Evolutionary conservation across 352 stramenopile genomes (phyloP).

Genomic region (Pythium pectinolyticum): DNA sequence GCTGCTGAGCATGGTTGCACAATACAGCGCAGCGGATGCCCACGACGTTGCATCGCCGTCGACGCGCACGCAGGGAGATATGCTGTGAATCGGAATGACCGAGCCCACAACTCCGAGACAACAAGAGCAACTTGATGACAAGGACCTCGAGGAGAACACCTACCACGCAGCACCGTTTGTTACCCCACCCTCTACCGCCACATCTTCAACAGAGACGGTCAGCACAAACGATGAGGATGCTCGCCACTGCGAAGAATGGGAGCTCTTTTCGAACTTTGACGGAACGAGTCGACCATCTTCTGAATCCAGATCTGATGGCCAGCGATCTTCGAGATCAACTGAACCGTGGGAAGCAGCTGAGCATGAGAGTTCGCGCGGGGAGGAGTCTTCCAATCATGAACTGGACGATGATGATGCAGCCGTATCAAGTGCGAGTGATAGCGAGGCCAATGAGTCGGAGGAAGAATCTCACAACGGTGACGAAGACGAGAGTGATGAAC

Average conservation of each 20-base stretch:
- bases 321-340: neutral
- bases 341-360: neutral
- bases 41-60: neutral
- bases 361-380: neutral
- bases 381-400: neutral
- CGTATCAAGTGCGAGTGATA: neutral
- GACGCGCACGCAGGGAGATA: slow-evolving; percentile 7
- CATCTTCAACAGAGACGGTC: slow-evolving; percentile 23
- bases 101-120: neutral
- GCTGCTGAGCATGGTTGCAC: too few relatives aligned
- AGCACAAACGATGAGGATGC: slow-evolving; percentile 28
- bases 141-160: too few relatives aligned
- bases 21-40: slow-evolving; percentile 1
- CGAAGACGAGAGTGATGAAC: too few relatives aligned
- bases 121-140: too few relatives aligned
- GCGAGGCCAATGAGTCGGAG: neutral
- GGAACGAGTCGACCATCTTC: slow-evolving; percentile 5
- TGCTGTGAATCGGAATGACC: slow-evolving; percentile 13
- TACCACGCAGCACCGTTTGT: neutral
- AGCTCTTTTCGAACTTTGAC: slow-evolving; percentile 25
- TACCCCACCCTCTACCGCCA: slow-evolving; percentile 12
- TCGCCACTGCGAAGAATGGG: slow-evolving; percentile 26
- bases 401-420: neutral
- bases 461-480: slow-evolving; percentile 3
- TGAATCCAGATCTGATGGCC: neutral